Base-by-base conservation (phyloP, 75 land plant species). In the Sequoiadendron giganteum region DNA sequence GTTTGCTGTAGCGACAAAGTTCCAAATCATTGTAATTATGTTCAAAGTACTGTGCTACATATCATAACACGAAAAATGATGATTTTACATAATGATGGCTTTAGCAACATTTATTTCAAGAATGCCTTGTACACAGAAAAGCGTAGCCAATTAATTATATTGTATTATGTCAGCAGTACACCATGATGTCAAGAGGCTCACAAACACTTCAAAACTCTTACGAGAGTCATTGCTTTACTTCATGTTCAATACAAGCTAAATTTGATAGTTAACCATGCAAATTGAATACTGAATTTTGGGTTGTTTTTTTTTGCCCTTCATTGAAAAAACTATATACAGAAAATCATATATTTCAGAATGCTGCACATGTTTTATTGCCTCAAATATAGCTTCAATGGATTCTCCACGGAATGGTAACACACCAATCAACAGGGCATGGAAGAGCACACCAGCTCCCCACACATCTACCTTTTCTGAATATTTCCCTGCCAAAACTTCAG, bases 381-480 rank as follows among this genome's bases (percentile, higher is more conserved):
- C 93, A 90, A 96, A 96, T n/a, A 96, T 90, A n/a, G 89, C 92
- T 88, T 96, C 93, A 73, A 90, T 83, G 2, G 97, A 91, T 19
- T 93, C 87, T 1, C 96, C 95, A 82, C 91, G 93, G 56, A 95
- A 96, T 0, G 97, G 97, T n/a, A 95, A 94, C 9, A 72, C 68
- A 34, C 95, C 95, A 89, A 91, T 88, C 80, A 96, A 83, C 11
- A 96, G 92, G 3, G 91, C 93, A 87, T 96, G 93, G 10, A 96
- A 93, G 36, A 96, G 92, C 16, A 96, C 95, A 75, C 97, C 97
- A 68, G 97, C 96, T 89, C 92, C 90, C 97, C 96, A 96, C 8
- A 96, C 90, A 89, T 96, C 97, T 21, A 94, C 95, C 83, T 96
- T 96, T 87, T 94, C 93, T 65, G 95, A 87, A 83, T 96, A 96